Evolutionary conservation across 2,329 filamentous ascomycete genomes (phyloP), one percentile per base, ranked within the genome.

Genomic region (Corynespora cassiicola): DNA sequence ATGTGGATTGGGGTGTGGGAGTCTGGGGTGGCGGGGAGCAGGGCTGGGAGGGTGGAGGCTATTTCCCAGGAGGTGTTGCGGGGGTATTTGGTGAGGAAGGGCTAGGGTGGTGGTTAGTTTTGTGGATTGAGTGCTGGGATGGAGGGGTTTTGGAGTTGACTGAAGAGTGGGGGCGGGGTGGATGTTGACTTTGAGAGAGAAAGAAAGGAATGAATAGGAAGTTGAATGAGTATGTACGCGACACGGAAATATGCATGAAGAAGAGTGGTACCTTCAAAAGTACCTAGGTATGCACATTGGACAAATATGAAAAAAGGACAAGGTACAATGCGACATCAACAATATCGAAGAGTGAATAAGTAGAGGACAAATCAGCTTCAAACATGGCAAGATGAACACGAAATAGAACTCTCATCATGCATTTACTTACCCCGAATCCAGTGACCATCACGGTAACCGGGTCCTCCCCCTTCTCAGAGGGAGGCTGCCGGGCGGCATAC

Each of bases 61-160:
- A 69, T 66, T 28, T 62, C 56, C 67, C 67, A 70, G 18, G 63
- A 68, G 3, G 66, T 55, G 42, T 69, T 70, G 7, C 42, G 46
- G 15, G 64, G 63, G 33, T 44, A 56, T 35, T 49, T 52, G 7
- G 47, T 15, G 7, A 69, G 54, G 39, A 69, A 70, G 5, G 67
- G 63, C 65, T 63, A 32, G n/a, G 17, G 14, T 6, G 5, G 7
- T 9, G 10, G 39, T 58, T 36, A 56, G 47, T 40, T 34, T 30
- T 7, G 10, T 31, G 18, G 17, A n/a, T n/a, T n/a, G n/a, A n/a
- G n/a, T n/a, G n/a, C n/a, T n/a, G n/a, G n/a, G n/a, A n/a, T n/a
- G n/a, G n/a, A n/a, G n/a, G n/a, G 19, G 18, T 22, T 29, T 22
- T 7, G 11, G 10, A 33, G 27, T 5, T 8, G 7, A 31, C 14